Base-by-base conservation (phyloP, 768 basidiomycete genomes). In the Mycena galericulata region DNA sequence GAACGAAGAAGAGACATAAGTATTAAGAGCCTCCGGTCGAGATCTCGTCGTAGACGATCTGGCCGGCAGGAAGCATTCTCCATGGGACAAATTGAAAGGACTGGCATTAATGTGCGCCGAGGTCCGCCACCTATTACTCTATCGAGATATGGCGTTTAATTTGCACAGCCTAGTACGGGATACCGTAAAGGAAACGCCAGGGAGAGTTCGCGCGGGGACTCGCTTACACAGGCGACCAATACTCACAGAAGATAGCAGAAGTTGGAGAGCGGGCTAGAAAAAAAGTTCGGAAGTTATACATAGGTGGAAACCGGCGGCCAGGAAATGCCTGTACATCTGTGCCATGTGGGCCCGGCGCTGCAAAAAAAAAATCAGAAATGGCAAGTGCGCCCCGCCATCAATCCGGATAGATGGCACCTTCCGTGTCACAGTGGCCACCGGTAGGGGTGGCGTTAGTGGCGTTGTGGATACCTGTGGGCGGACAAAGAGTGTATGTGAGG, bases 311-410 rank as follows among this genome's bases (percentile, higher is more conserved):
- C 18, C 17, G 9, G 17, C 9, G 9, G 9, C 6, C 17, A 8
- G 5, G 20, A 17, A 15, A 43, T 43, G 17, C 41, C 20, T 43
- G 41, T n/a, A 43, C 20, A n/a, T n/a, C n/a, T n/a, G n/a, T n/a
- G n/a, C n/a, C 18, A 9, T 43, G 41, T 43, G 41, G 41, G 41
- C 17, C 17, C 41, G n/a, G n/a, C n/a, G n/a, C 18, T 15, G 17
- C 20, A n/a, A 43, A 43, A 43, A 43, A n/a, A n/a, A n/a, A n/a
- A n/a, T n/a, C 27, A 49, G 50, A 54, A 54, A 54, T 27, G 62
- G 62, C 24, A 64, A 47, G 62, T 64, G 45, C 51, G 53, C 53
- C 40, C 62, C 62, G 62, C 62, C 62, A 64, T 64, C 62, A 64
- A 30, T 10, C 43, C 61, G 38, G 29, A 62, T 30, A 53, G 49